Evolutionary conservation across 352 stramenopile genomes (phyloP).

Genomic region (Phytophthora pinifolia): DNA sequence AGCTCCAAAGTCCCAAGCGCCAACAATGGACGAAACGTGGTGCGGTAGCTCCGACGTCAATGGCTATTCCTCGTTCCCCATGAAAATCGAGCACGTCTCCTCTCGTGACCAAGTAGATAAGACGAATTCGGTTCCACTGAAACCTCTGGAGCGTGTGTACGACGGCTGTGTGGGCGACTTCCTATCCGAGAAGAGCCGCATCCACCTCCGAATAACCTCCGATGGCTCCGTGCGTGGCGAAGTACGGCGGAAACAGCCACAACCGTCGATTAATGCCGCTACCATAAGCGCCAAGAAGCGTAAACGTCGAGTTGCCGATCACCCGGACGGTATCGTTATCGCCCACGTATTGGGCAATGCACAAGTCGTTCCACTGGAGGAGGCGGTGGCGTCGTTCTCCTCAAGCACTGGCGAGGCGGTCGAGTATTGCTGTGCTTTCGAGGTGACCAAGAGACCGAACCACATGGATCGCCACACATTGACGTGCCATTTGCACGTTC

Average conservation of each 20-base stretch:
- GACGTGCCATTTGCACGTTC: constrained; percentile 46
- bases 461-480: constrained; percentile 48
- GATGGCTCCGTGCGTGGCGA: constrained; percentile 43
- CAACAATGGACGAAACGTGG: constrained; percentile 20
- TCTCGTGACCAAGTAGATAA: constrained; percentile 1
- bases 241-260: constrained; percentile 28
- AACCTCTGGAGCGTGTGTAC: constrained; percentile 38
- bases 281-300: constrained; percentile 25
- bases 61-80: constrained; percentile 3
- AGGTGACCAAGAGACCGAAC: constrained; percentile 35
- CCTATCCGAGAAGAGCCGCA: constrained; percentile 32
- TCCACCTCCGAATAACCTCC: constrained; percentile 43
- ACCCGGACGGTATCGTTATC: constrained; percentile 30
- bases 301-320: constrained; percentile 24
- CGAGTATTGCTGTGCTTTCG: constrained; percentile 54
- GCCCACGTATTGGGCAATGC: constrained; percentile 39
- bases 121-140: neutral
- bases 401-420: constrained; percentile 6
- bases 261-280: neutral
- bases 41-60: constrained; percentile 7
- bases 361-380: constrained; percentile 20
- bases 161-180: constrained; percentile 51
- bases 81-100: constrained; percentile 1
- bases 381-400: constrained; percentile 22
- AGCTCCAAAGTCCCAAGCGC: neutral